phyloP scores from a whole-genome alignment of 306 rosid genomes.

The Adenanthera pavonina region DNA sequence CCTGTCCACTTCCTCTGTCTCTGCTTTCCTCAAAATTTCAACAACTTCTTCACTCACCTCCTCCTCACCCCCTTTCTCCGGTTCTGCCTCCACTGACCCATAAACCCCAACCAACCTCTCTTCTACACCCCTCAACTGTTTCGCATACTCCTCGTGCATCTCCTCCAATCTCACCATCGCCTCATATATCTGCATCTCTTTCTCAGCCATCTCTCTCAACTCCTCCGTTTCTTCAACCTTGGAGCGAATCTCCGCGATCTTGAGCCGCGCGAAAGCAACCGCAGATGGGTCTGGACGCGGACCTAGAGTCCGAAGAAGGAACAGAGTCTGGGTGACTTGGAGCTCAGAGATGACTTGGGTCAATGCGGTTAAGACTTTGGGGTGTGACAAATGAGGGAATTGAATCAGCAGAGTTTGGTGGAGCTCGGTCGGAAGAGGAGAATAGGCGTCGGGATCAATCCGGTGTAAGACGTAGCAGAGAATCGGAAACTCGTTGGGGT shows the following conservation, averaged over 20 bases:
- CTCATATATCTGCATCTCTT: constrained; percentile 32
- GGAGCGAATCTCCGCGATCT: neutral
- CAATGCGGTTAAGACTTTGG: constrained; percentile 42
- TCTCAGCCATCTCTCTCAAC: neutral
- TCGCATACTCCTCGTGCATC: constrained; percentile 49
- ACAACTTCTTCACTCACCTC: constrained; percentile 35
- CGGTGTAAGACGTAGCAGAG: constrained; percentile 44
- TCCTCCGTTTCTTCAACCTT: constrained; percentile 29
- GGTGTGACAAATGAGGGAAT: constrained; percentile 41
- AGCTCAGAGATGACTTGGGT: constrained; percentile 32
- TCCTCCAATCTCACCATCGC: constrained; percentile 47
- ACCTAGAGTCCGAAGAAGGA: constrained; percentile 50
- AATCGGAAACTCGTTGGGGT: constrained; percentile 44
- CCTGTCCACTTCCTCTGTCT: constrained; percentile 38
- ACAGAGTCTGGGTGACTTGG: constrained; percentile 39
- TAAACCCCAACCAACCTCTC: constrained; percentile 44
- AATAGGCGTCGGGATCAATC: constrained; percentile 29
- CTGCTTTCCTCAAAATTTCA: constrained; percentile 45
- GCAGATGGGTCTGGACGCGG: constrained; percentile 46
- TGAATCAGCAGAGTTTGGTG: constrained; percentile 36
- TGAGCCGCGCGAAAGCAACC: constrained; percentile 15
- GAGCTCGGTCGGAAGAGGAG: constrained; percentile 27
- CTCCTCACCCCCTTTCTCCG: constrained; percentile 16
- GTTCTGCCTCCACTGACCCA: constrained; percentile 26
- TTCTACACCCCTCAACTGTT: constrained; percentile 41